phyloP scores from a whole-genome alignment of 1,139 yeast genomes.

The Kodamaea alishanica region DNA sequence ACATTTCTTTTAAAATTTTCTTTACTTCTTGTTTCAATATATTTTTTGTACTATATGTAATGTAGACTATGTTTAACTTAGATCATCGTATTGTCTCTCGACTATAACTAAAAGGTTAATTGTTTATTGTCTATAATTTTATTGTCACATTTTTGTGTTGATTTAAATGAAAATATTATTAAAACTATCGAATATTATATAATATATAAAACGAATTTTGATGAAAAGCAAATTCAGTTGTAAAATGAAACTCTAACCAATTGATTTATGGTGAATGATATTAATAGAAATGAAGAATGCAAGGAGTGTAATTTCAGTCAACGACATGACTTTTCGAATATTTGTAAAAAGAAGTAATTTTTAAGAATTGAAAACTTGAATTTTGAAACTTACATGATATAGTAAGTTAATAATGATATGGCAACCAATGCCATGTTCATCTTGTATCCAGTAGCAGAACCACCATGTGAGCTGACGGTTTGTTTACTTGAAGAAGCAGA shows the following conservation, averaged over 20 bases:
- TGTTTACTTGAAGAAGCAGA: constrained; percentile 1
- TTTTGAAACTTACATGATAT: constrained; percentile 4
- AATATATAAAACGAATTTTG: constrained; percentile 1
- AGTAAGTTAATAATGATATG: constrained; percentile 9
- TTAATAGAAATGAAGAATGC: not conserved
- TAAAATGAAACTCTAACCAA: no score
- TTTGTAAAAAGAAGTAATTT: not conserved
- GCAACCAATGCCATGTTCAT: constrained; percentile 9
- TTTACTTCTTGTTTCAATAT: not conserved
- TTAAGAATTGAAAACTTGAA: not conserved
- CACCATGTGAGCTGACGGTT: constrained; percentile 1
- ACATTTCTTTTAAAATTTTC: not conserved
- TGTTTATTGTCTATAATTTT: not conserved
- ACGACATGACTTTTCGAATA: not conserved
- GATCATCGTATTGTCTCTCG: not conserved
- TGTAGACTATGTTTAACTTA: no score
- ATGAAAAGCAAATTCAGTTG: no score
- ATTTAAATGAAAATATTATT: not conserved
- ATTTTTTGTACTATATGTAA: no score
- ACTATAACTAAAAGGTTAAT: not conserved
- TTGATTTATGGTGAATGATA: not conserved
- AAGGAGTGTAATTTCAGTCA: not conserved
- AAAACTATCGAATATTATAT: not conserved
- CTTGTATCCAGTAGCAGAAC: not conserved
- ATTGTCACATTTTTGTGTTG: not conserved